Conservation (phyloP, 768 basidiomycete species). For the Pulveroboletus sp. region DNA sequence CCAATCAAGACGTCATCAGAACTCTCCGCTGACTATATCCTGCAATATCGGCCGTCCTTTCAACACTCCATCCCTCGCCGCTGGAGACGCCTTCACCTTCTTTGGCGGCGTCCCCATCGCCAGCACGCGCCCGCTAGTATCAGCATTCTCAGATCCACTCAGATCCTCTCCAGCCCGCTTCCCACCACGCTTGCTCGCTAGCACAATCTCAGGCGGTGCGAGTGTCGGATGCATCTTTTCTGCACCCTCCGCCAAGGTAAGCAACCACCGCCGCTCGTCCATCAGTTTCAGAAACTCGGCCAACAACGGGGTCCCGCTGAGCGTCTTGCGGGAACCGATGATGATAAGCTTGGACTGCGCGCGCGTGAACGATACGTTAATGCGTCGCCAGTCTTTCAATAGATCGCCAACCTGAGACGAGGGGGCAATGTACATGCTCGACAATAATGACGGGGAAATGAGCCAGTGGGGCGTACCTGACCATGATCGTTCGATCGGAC, state of each 20-base stretch:
- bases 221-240: slow-evolving; percentile 45
- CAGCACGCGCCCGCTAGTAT: neutral
- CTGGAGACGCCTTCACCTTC: slow-evolving; percentile 33
- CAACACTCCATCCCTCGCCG: slow-evolving; percentile 39
- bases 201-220: slow-evolving; percentile 9
- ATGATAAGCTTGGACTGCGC: slow-evolving; percentile 88
- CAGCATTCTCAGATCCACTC: neutral
- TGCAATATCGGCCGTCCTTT: slow-evolving; percentile 55
- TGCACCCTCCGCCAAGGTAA: slow-evolving; percentile 51
- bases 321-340: slow-evolving; percentile 80
- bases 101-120: slow-evolving; percentile 23
- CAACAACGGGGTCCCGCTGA: slow-evolving; percentile 57
- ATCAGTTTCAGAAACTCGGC: slow-evolving; percentile 74
- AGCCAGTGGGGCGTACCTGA: slow-evolving; percentile 47
- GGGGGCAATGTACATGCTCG: neutral
- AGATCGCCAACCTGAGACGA: slow-evolving; percentile 76
- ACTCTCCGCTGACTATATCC: slow-evolving; percentile 50
- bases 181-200: slow-evolving; percentile 11
- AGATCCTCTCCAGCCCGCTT: slow-evolving; percentile 9
- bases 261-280: slow-evolving; percentile 67
- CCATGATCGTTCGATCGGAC: slow-evolving; percentile 81
- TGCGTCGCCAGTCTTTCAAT: slow-evolving; percentile 90
- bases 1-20: slow-evolving; percentile 5
- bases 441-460: neutral
- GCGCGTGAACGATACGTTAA: slow-evolving; percentile 96